Base-by-base conservation (phyloP, 306 rosid genomes). In the Quercus glauca region DNA sequence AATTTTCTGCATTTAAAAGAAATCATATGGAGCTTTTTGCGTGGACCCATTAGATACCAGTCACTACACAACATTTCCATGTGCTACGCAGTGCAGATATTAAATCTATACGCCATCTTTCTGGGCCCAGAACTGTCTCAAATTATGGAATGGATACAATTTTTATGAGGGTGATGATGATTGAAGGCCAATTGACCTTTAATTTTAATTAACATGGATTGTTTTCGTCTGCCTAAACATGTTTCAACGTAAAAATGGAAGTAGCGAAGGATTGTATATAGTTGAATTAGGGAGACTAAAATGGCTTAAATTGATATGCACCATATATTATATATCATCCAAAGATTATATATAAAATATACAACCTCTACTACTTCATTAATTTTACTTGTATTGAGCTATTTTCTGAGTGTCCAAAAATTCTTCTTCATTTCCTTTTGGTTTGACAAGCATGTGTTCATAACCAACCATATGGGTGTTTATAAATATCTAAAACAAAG, bases 61-160 rank as follows among this genome's bases (percentile, higher is more conserved):
- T 55, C 15, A 59, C 43, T 45, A 73, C 68, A 55, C 35, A 53
- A 17, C 61, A 71, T 18, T 60, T 41, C 81, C 56, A 61, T 63
- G 72, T 61, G 79, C 61, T 33, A 2, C 49, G 19, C 60, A 56
- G 73, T 74, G 37, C 79, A 55, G 81, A 73, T 64, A 75, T 80
- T 56, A 72, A 68, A 74, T 75, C 71, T 69, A 76, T 61, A 21
- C 28, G 73, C 78, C 64, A 55, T 70, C 73, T 71, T 28, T 73
- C 71, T 67, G 79, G 83, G 80, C 75, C 83, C 70, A 59, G 2
- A 1, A 57, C n/a, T 73, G 78, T 72, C 78, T 67, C 51, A 67
- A 67, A 67, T 67, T 35, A 67, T 67, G 51, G 20, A 7, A 9
- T 8, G 26, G 25, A 67, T 28, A 67, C 72, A 67, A 29, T 33